Evolutionary conservation across 495 filamentous ascomycete species (phyloP).

Genomic region (Hypoxylon perforatum): DNA sequence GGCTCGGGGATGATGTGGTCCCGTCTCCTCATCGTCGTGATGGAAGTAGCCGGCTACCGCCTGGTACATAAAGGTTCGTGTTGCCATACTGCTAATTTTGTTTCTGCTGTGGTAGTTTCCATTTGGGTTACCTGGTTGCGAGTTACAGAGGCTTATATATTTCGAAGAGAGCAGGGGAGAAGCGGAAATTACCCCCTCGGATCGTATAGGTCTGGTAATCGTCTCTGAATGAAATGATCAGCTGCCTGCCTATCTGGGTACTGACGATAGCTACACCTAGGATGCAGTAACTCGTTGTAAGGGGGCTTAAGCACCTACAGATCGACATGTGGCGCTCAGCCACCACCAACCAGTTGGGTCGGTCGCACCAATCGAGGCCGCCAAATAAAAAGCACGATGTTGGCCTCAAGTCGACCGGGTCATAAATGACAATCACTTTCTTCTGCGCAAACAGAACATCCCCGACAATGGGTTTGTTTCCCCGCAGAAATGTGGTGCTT

Average conservation of each 20-base stretch:
- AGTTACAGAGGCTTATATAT: no score
- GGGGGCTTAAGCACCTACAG: conserved; percentile 1
- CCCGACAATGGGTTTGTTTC: conserved; percentile 10
- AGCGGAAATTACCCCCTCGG: no score
- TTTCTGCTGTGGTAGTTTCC: conserved; percentile 1
- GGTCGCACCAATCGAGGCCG: conserved; percentile 25
- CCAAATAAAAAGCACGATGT: conserved; percentile 20
- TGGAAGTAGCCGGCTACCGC: conserved; percentile 27
- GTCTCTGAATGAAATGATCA: no score
- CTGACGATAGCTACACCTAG: no score
- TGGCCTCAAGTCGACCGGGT: conserved; percentile 13
- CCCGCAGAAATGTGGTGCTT: conserved; percentile 27
- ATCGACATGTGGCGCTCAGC: conserved; percentile 7
- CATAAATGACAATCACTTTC: conserved; percentile 18
- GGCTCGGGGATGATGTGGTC: conserved; percentile 30
- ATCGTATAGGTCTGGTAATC: no score
- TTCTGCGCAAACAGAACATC: background rate
- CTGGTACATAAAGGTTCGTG: conserved; percentile 5
- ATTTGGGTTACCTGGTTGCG: background rate
- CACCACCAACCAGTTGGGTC: background rate
- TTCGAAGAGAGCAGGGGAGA: no score
- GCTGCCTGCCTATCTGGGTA: no score
- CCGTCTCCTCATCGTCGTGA: conserved; percentile 28
- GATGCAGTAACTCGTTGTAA: background rate
- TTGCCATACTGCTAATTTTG: background rate